Base-by-base conservation (phyloP, 2,329 filamentous ascomycete species). In the Cryphonectria parasitica region DNA sequence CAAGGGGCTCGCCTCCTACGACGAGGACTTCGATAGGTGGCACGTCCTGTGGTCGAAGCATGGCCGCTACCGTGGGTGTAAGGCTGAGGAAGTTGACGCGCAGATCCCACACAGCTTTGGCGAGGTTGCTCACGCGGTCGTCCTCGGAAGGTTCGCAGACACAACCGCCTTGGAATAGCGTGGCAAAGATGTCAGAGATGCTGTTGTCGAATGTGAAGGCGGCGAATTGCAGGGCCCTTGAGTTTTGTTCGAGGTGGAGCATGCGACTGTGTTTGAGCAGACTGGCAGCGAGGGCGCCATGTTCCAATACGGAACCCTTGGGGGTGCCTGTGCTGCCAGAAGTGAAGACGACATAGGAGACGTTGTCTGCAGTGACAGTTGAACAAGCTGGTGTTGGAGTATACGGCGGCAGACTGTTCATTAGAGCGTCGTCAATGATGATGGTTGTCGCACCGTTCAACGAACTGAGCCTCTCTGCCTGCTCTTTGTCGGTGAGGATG, bases 11-110 rank as follows among this genome's bases (percentile, higher is more conserved):
- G 25, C 65, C 67, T 6, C 43, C 61, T 7, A 84, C 84, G 73
- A 83, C 84, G 11, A 85, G 73, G 0, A 80, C 82, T 52, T 77
- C 76, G 2, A 85, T 73, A 1, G 77, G 79, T 0, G 82, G 81
- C 0, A 84, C 75, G 0, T 73, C 71, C 0, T 74, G 73, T 1
- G 83, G 80, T 17, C 79, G 77, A 4, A 85, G 77, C 52, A 80
- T 80, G 5, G 83, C 75, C 1, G 88, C 87, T n/a, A 91, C 82
- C 0, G 87, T 83, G 2, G 89, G 86, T 0, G 89, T 90, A 71
- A 89, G 82, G 73, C 86, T 83, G 2, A 83, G 84, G 81, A 83
- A 85, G 64, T 83, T 87, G 41, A 84, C 84, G 17, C 83, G 77
- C 81, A 86, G 84, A 0, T 82, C 77, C 11, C 81, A 80, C 31